Evolutionary conservation across 2,329 filamentous ascomycete species (phyloP).

Genomic region (Sarocladium brachiariae): DNA sequence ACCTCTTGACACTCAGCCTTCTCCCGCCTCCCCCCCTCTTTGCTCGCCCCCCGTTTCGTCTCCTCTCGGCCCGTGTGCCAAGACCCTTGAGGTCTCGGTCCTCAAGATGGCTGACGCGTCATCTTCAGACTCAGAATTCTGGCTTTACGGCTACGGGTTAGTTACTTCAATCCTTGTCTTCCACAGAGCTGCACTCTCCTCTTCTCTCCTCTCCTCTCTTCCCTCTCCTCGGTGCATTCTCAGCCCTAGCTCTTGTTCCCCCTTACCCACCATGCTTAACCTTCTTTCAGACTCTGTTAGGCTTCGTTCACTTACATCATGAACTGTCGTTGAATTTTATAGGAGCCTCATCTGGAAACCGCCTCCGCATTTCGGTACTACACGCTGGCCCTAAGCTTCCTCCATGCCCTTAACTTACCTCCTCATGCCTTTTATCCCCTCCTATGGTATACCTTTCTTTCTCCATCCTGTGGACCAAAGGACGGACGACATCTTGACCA

Average conservation of each 20-base stretch:
- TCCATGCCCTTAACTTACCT: background rate
- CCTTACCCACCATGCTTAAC: background rate
- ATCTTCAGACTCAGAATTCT: constrained; percentile 56
- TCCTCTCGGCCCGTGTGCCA: constrained; percentile 5
- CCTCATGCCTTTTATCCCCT: background rate
- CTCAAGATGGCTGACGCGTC: constrained; percentile 8
- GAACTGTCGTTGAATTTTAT: background rate
- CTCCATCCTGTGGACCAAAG: background rate
- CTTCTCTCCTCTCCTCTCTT: constrained; percentile 2
- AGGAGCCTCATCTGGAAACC: constrained; percentile 97
- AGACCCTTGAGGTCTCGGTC: background rate
- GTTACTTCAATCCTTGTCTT: constrained; percentile 16
- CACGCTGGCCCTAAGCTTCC: background rate
- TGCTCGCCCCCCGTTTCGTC: background rate
- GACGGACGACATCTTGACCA: too few species aligned
- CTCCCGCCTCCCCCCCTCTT: background rate
- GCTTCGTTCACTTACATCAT: constrained; percentile 1
- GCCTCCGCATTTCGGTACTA: constrained; percentile 83
- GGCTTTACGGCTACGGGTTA: constrained; percentile 96
- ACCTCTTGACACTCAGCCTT: background rate
- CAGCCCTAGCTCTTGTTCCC: background rate
- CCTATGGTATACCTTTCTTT: background rate
- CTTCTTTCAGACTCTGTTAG: background rate
- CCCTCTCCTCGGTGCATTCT: background rate
- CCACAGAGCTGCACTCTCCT: background rate